Base-by-base conservation (phyloP, 352 stramenopile genomes). In the Globisporangium nodosum region DNA sequence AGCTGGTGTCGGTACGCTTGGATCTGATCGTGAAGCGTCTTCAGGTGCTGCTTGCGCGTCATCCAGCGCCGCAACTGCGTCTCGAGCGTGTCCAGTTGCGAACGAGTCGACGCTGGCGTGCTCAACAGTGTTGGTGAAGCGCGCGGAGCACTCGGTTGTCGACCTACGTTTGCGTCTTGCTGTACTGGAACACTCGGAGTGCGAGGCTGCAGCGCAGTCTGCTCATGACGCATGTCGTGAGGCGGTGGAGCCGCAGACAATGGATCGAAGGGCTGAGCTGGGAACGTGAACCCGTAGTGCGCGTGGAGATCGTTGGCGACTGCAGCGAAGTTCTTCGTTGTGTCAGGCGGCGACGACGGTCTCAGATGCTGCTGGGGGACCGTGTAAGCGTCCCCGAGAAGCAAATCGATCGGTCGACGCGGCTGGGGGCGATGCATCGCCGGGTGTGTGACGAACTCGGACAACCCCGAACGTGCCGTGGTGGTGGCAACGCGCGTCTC, bases 371-470 rank as follows among this genome's bases (percentile, higher is more conserved):
- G 12, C 37, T 43, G 37, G 37, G 12, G 12, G 1, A 20, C 24
- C 2, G 20, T 5, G 13, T 46, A 40, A 20, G 5, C 27, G 6
- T 64, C 48, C 0, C 73, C 20, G 0, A 80, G 62, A 8, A 78
- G 53, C 45, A 54, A 27, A 1, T 71, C 69, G 31, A 80, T 54
- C 0, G 71, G 60, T 42, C 70, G 73, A n/a, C 71, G 63, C 6
- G 71, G 71, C 43, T 61, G 69, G 40, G 71, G 71, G 8, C 71
- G 66, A 42, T 63, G 71, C 52, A 55, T 49, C 16, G 61, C 69
- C n/a, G 45, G 45, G 20, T 71, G 27, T 43, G 64, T 64, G n/a
- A 74, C 69, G 52, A 75, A 77, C 45, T 74, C 68, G 6, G 59
- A 67, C 11, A 79, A 33, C 9, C 40, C 16, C 1, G 46, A 40